These are phyloP conservation scores for Phytophthora europaea DNA, from an alignment of 352 stramenopile species.

Conservation along the genomic window DNA sequence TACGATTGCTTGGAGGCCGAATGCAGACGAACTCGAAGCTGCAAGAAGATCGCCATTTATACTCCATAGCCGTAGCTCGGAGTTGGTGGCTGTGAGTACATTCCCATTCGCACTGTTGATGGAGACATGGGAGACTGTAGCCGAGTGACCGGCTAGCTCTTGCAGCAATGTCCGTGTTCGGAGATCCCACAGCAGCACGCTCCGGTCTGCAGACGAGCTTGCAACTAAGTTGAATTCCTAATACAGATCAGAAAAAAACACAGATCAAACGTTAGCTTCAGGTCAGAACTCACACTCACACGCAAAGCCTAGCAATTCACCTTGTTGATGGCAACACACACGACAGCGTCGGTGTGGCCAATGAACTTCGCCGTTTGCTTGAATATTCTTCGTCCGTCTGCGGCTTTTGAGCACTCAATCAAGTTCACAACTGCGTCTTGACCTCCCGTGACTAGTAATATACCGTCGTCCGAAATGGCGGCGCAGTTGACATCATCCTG, in stretches of 20 bases:
- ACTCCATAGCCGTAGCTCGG: conserved; percentile 77
- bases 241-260: neutral
- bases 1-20: conserved; percentile 72
- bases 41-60: conserved; percentile 84
- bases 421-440: conserved; percentile 81
- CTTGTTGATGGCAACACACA: conserved; percentile 78
- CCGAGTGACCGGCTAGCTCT: conserved; percentile 64
- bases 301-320: conserved; percentile 18
- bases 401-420: conserved; percentile 68
- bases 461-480: conserved; percentile 66
- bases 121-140: conserved; percentile 58
- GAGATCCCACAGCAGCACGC: conserved; percentile 78
- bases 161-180: conserved; percentile 65
- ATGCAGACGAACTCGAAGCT: conserved; percentile 45
- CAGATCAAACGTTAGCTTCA: neutral
- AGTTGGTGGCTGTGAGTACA: conserved; percentile 57
- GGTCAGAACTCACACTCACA: neutral
- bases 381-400: conserved; percentile 66
- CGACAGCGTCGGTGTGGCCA: conserved; percentile 68
- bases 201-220: conserved; percentile 66
- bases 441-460: conserved; percentile 67
- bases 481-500: conserved; percentile 65
- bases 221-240: conserved; percentile 77
- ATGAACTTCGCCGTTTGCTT: conserved; percentile 77
- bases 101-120: conserved; percentile 82